Percentiles rank a stretch among this genome's conserved stretches.
phyloP scores from a whole-genome alignment of 495 filamentous ascomycete genomes.

The Pyronema omphalodes region DNA sequence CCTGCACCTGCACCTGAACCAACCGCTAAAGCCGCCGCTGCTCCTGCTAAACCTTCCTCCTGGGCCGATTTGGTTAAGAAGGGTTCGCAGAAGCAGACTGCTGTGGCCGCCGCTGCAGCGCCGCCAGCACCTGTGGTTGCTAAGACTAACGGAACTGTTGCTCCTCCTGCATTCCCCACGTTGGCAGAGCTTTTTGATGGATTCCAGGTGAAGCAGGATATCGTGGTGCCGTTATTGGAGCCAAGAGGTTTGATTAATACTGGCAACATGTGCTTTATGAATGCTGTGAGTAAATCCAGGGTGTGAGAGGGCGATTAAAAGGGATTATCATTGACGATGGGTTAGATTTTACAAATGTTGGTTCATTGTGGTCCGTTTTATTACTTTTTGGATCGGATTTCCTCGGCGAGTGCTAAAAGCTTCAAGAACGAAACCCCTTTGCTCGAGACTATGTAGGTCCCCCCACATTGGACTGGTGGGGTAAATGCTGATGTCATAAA shows the following conservation, averaged over 20 bases:
- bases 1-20: not conserved
- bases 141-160: slow-evolving; percentile 12
- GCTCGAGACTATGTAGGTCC: slow-evolving; percentile 78
- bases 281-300: slow-evolving; percentile 49
- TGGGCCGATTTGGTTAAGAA: slow-evolving; percentile 22
- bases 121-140: slow-evolving; percentile 4
- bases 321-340: slow-evolving; percentile 3
- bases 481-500: slow-evolving; percentile 12
- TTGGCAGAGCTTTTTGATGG: slow-evolving; percentile 16
- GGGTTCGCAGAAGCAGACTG: not conserved
- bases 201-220: slow-evolving; percentile 13
- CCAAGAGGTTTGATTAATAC: slow-evolving; percentile 92
- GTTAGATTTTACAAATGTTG: slow-evolving; percentile 76
- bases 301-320: not conserved
- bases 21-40: not conserved
- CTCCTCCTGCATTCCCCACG: slow-evolving; percentile 4
- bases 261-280: slow-evolving; percentile 99
- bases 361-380: slow-evolving; percentile 89
- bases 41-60: slow-evolving; percentile 12
- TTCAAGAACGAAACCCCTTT: slow-evolving; percentile 91
- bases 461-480: not conserved
- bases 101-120: not conserved
- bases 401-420: slow-evolving; percentile 64
- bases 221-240: slow-evolving; percentile 46
- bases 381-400: slow-evolving; percentile 73